These are phyloP conservation scores for Hypoxylon rickii DNA, from an alignment of 495 filamentous ascomycete genomes.

Conservation along the genomic window DNA sequence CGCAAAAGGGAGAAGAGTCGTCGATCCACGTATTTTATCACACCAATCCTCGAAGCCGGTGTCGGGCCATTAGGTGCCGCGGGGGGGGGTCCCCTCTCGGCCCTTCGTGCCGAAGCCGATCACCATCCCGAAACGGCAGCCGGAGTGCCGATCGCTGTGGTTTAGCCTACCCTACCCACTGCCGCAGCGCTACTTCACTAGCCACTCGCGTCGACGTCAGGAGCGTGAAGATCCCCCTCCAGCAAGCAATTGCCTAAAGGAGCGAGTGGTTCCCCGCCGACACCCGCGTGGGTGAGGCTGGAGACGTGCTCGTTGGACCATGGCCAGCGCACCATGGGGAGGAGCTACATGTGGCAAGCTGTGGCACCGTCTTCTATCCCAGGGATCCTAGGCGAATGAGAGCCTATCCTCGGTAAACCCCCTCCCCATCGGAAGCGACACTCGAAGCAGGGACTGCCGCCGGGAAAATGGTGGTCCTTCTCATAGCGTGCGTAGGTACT, in stretches of 20 bases:
- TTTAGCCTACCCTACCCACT: slow-evolving; percentile 8
- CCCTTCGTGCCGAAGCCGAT: background rate
- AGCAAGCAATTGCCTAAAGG: background rate
- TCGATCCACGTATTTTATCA: no score
- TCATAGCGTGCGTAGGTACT: no score
- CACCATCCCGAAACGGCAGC: slow-evolving; percentile 13
- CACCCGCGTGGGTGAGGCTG: background rate
- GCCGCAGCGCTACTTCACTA: slow-evolving; percentile 6
- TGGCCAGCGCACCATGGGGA: background rate
- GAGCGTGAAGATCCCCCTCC: slow-evolving; percentile 5
- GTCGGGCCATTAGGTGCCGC: slow-evolving; percentile 9
- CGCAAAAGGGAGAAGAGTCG: no score
- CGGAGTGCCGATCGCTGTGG: slow-evolving; percentile 24
- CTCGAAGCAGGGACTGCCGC: no score
- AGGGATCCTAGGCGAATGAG: background rate
- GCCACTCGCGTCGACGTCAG: slow-evolving; percentile 25
- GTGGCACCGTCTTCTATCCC: slow-evolving; percentile 5
- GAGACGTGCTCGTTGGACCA: background rate
- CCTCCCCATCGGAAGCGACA: no score
- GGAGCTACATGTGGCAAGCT: slow-evolving; percentile 14
- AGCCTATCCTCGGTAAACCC: background rate
- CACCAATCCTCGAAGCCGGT: no score
- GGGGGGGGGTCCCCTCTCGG: slow-evolving; percentile 9
- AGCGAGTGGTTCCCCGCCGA: background rate
- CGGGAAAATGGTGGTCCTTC: background rate